Base-by-base conservation (phyloP, 2,329 filamentous ascomycete species). In the Raffaelea deltoideospora region DNA sequence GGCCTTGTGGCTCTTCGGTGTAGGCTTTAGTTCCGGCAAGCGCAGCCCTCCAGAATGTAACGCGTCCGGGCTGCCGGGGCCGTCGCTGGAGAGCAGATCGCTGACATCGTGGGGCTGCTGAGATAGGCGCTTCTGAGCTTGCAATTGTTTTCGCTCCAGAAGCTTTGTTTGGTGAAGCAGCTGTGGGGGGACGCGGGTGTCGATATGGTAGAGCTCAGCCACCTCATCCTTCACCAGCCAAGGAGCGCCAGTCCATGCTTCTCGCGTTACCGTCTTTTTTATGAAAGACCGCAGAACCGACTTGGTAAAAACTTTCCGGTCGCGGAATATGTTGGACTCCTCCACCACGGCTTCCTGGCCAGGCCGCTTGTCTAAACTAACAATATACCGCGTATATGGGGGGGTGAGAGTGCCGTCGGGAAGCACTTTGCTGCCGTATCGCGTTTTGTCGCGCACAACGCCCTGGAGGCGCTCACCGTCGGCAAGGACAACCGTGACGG, bases 211-310 rank as follows among this genome's bases (percentile, higher is more conserved):
- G 43, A 78, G 70, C 32, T 75, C 73, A 1, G 90, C 90, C 41
- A 72, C 76, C 37, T 85, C 77, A 26, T 80, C 71, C 59, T 92
- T 95, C 15, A 96, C 88, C 38, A 93, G 63, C 90, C 90, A 98
- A 0, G 90, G 88, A 1, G 90, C 90, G n/a, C 88, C 88, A 42
- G 77, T 88, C 85, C 87, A 96, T 4, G 85, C 74, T 51, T 96
- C 90, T 42, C 88, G 68, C 2, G 78, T 80, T n/a, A 95, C 80
- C 0, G 86, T 90, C 56, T 92, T 87, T 54, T 94, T 94, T 45
- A 98, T 83, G 46, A 95, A 98, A 6, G 86, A 85, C 24, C 88
- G 77, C 29, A 98, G 65, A 55, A 95, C 87, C 34, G 87, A 78
- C 58, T 98, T 96, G 21, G 88, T 95, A 53, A 96, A 98, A 33